phyloP scores from a whole-genome alignment of 2,329 filamentous ascomycete genomes.

The Amauroascus verrucosus region DNA sequence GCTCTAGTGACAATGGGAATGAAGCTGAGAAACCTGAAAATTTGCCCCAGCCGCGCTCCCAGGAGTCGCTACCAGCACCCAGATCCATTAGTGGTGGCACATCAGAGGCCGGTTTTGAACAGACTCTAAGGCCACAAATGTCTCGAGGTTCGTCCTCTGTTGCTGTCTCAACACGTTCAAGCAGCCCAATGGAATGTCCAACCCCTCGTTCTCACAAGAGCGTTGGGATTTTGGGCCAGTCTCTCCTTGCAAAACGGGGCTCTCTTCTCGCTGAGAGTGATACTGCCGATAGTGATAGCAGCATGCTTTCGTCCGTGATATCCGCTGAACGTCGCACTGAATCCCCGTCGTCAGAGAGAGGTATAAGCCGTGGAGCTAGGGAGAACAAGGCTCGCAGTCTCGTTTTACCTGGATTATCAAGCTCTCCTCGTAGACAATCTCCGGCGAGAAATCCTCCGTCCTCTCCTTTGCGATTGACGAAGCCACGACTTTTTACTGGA shows the following conservation, averaged over 20 bases:
- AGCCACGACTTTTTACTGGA: conserved; percentile 57
- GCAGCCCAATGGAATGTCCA: conserved; percentile 79
- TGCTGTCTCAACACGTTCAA: conserved; percentile 70
- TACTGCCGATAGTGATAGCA: conserved; percentile 78
- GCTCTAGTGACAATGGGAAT: conserved; percentile 1
- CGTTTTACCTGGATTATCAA: conserved; percentile 63
- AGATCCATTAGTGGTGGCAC: neutral
- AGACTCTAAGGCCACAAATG: conserved; percentile 47
- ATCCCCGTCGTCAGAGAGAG: conserved; percentile 81
- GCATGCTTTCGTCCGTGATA: conserved; percentile 68
- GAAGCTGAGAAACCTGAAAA: neutral
- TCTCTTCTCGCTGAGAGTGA: conserved; percentile 79
- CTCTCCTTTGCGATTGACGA: conserved; percentile 75
- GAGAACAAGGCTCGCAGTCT: conserved; percentile 81
- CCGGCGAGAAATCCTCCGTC: conserved; percentile 73
- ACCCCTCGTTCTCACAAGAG: conserved; percentile 77
- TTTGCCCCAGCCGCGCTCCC: conserved; percentile 37
- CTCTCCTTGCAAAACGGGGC: conserved; percentile 56
- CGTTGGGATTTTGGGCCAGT: conserved; percentile 46
- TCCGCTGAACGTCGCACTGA: conserved; percentile 66
- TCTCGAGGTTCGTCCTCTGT: conserved; percentile 48
- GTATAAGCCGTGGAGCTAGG: conserved; percentile 62
- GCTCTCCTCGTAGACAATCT: conserved; percentile 77
- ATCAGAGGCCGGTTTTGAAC: conserved; percentile 1
- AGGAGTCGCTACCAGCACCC: conserved; percentile 33